These are phyloP conservation scores for Geum urbanum DNA, from an alignment of 306 rosid species.

Conservation along the genomic window DNA sequence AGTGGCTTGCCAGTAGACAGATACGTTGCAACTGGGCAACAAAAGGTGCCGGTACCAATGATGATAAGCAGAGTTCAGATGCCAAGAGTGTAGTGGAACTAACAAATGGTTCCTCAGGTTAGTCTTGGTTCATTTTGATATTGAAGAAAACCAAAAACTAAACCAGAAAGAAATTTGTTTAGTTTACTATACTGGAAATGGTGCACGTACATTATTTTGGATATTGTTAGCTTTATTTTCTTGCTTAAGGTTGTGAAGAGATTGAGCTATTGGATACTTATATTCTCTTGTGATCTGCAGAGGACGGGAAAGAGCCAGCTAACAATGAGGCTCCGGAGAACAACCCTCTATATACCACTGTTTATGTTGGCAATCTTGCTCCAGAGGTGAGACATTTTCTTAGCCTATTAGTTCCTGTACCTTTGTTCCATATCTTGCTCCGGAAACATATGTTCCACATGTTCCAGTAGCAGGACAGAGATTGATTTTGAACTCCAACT, in stretches of 20 bases:
- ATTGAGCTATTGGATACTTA: not conserved
- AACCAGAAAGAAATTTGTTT: not conserved
- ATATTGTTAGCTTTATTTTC: not conserved
- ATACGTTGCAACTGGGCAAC: slow-evolving; percentile 99
- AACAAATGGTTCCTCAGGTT: slow-evolving; percentile 87
- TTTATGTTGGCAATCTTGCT: slow-evolving; percentile 93
- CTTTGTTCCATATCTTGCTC: no score
- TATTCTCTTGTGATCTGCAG: slow-evolving; percentile 41
- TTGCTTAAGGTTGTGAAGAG: not conserved
- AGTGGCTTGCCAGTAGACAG: slow-evolving; percentile 98
- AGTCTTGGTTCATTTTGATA: slow-evolving; percentile 15
- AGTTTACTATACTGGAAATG: not conserved
- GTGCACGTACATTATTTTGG: not conserved
- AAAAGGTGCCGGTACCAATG: slow-evolving; percentile 78
- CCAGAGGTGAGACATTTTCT: slow-evolving; percentile 58
- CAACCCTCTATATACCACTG: slow-evolving; percentile 93
- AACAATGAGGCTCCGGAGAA: slow-evolving; percentile 86
- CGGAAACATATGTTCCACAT: no score
- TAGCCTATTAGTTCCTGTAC: not conserved
- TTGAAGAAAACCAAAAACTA: not conserved
- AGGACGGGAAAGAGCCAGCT: slow-evolving; percentile 78
- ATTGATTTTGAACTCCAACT: not conserved
- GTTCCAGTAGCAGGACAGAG: not conserved
- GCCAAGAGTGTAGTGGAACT: slow-evolving; percentile 82
- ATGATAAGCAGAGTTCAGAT: slow-evolving; percentile 78